A percentile compares a stretch with the other conserved stretches of the same genome.
Evolutionary conservation across 306 rosid species (phyloP).

Genomic region (Vachellia collinsii): DNA sequence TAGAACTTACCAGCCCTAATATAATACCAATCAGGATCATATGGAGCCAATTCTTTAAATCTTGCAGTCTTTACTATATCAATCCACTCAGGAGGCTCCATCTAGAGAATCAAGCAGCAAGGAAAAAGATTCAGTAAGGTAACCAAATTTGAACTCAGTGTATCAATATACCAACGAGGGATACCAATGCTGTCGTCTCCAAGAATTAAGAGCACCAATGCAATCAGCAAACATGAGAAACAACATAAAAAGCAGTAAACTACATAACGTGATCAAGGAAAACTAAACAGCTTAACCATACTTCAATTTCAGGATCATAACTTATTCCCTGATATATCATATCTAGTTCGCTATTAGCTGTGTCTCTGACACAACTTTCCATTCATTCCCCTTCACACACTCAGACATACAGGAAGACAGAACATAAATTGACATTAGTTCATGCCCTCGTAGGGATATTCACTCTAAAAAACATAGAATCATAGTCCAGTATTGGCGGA

Average conservation of each 20-base stretch:
- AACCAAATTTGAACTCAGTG: neutral
- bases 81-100: constrained; percentile 75
- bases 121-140: neutral
- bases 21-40: constrained; percentile 76
- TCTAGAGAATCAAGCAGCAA: constrained; percentile 28
- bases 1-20: constrained; percentile 41
- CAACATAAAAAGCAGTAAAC: neutral
- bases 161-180: neutral
- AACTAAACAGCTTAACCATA: neutral
- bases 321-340: neutral
- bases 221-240: neutral
- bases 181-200: neutral
- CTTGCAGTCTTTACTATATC: constrained; percentile 71
- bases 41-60: constrained; percentile 74
- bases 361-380: neutral
- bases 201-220: no score
- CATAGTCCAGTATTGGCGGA: neutral
- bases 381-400: neutral
- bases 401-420: neutral
- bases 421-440: neutral
- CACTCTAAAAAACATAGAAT: neutral
- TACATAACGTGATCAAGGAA: neutral
- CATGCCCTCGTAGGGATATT: neutral
- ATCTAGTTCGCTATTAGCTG: neutral
- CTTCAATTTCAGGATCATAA: neutral